Evolutionary conservation across 2,329 filamentous ascomycete genomes (phyloP), one percentile per base, ranked within the genome.

Genomic region (Colletotrichum viniferum): DNA sequence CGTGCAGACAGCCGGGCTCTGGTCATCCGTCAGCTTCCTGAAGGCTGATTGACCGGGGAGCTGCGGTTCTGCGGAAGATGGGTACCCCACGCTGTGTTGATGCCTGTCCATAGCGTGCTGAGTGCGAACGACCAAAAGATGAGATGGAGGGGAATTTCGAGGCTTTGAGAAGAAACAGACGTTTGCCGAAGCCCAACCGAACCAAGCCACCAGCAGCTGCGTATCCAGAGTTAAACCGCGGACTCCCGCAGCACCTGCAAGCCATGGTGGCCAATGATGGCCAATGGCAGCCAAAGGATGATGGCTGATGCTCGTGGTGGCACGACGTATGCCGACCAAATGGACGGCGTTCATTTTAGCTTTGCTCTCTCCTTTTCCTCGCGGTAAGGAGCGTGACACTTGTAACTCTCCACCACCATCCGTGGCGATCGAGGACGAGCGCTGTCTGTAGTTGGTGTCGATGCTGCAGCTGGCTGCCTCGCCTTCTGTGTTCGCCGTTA

Each of bases 271-370:
- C 58, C 43, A 60, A 36, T 68, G 26, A 48, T 38, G 30, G 21
- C 58, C 43, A 60, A 30, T 68, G 32, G 48, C 21, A 58, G 70
- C 73, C 69, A 73, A 73, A 75, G 58, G 69, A 64, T 72, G 36
- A 67, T 73, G 69, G 73, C 69, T 75, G 62, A 36, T 62, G 55
- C 21, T 65, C 26, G 56, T 61, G 56, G 73, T 74, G 73, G 73
- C 62, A 72, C 73, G 48, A 75, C 56, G 62, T 38, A 48, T 63
- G 69, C 73, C 69, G 69, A 32, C n/a, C 28, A 48, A 63, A 65
- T 48, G 69, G 36, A 69, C 64, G 73, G 73, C 58, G 73, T 69
- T 32, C 58, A 64, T 71, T 71, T 72, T 76, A 64, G 73, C 64
- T 69, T 69, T 61, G 48, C 69, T 73, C 30, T 64, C 73, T 69